phyloP scores from a whole-genome alignment of 2,329 filamentous ascomycete genomes.

The Didymellaceae sp. region DNA sequence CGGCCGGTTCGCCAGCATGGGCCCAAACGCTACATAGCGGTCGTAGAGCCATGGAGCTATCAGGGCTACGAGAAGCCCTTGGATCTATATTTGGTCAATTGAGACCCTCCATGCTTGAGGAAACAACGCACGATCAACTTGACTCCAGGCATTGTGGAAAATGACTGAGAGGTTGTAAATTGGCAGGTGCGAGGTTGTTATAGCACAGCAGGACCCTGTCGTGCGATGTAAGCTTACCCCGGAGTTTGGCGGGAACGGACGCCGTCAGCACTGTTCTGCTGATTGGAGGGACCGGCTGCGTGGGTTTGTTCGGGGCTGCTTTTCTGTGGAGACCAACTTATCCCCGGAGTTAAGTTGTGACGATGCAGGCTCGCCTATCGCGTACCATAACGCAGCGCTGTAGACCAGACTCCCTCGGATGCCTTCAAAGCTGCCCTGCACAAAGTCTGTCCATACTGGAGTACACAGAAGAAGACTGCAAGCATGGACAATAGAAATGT shows the following conservation, averaged over 20 bases:
- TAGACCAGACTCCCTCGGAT: too few relatives aligned
- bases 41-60: conserved; percentile 38
- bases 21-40: conserved; percentile 27
- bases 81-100: neutral
- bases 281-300: too few relatives aligned
- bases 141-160: conserved; percentile 1
- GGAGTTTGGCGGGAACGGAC: conserved; percentile 1
- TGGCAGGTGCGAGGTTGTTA: neutral
- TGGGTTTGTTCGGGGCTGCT: too few relatives aligned
- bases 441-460: too few relatives aligned
- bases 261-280: neutral
- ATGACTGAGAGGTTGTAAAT: neutral
- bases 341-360: too few relatives aligned
- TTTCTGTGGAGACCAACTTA: too few relatives aligned
- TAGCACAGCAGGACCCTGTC: neutral
- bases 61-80: conserved; percentile 21
- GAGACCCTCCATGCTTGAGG: too few relatives aligned
- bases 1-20: conserved; percentile 31
- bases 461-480: too few relatives aligned
- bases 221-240: neutral
- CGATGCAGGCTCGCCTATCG: too few relatives aligned
- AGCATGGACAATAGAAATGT: too few relatives aligned
- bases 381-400: too few relatives aligned
- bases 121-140: neutral
- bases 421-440: too few relatives aligned